These are phyloP conservation scores for Rhexocercosporidium sp. DNA, from an alignment of 2,329 filamentous ascomycete species.

Conservation along the genomic window DNA sequence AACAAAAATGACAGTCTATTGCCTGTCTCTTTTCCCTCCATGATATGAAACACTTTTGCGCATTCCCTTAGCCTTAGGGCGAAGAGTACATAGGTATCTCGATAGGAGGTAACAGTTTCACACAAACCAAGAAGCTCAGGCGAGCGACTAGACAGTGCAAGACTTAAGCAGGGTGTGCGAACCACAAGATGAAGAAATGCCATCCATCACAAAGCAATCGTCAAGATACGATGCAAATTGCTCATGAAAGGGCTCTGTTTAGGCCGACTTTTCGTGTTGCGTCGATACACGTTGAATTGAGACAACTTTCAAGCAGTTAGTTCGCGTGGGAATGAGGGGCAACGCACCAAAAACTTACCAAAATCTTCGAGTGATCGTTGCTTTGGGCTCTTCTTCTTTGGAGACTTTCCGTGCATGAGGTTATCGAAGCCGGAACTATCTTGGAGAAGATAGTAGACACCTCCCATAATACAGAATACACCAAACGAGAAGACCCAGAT, in stretches of 20 bases:
- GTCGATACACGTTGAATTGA: constrained; percentile 89
- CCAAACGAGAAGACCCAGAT: constrained; percentile 93
- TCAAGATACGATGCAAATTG: neutral
- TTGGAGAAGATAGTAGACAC: constrained; percentile 79
- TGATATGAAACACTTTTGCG: constrained; percentile 5
- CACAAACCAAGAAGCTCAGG: neutral
- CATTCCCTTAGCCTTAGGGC: neutral
- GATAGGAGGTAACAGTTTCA: neutral
- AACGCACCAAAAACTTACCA: constrained; percentile 60
- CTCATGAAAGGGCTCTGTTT: constrained; percentile 41
- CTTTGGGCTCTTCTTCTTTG: constrained; percentile 81
- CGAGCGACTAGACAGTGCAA: constrained; percentile 10
- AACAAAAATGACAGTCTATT: constrained; percentile 15
- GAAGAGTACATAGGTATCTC: neutral
- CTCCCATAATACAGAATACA: constrained; percentile 82
- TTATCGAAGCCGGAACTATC: constrained; percentile 85
- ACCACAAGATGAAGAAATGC: neutral
- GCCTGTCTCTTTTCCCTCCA: neutral
- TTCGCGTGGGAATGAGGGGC: constrained; percentile 16
- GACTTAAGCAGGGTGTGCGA: constrained; percentile 10
- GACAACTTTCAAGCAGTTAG: constrained; percentile 71
- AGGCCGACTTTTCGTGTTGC: constrained; percentile 88
- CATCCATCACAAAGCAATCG: neutral
- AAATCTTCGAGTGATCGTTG: constrained; percentile 89
- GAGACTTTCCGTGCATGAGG: constrained; percentile 88